These are phyloP conservation scores for Aspergillus leporis DNA, from an alignment of 495 filamentous ascomycete genomes.

Conservation along the genomic window DNA sequence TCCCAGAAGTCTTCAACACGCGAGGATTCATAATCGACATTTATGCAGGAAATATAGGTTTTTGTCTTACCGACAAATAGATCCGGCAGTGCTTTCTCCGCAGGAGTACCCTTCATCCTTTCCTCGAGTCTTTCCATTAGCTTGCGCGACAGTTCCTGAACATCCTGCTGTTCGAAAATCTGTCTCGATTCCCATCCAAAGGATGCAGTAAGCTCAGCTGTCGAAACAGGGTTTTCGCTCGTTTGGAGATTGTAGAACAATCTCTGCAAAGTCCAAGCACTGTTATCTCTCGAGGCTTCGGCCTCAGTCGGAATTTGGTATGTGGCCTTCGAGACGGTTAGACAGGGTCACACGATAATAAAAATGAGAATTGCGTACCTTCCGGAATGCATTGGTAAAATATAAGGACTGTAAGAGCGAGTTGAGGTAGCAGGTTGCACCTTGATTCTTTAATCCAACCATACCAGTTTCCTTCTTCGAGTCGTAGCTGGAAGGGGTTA, in stretches of 20 bases:
- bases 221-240: conserved; percentile 75
- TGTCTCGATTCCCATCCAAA: conserved; percentile 98
- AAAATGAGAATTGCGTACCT: conserved; percentile 54
- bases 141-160: conserved; percentile 93
- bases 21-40: conserved; percentile 95
- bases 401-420: conserved; percentile 95
- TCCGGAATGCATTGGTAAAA: conserved; percentile 96
- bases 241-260: conserved; percentile 95
- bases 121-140: conserved; percentile 95
- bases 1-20: conserved; percentile 98
- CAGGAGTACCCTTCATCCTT: conserved; percentile 95
- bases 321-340: conserved; percentile 64
- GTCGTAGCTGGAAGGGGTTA: conserved; percentile 68
- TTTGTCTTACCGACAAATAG: conserved; percentile 96
- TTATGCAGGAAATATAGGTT: conserved; percentile 98
- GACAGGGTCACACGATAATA: background rate
- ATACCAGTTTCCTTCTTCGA: conserved; percentile 98
- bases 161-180: conserved; percentile 99
- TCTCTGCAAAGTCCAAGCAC: conserved; percentile 90
- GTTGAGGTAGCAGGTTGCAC: conserved; percentile 97
- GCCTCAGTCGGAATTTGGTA: conserved; percentile 92
- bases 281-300: conserved; percentile 78
- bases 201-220: conserved; percentile 87
- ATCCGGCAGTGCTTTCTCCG: conserved; percentile 85
- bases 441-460: conserved; percentile 96